phyloP scores from a whole-genome alignment of 169 alveolate genomes.

The Plasmodium relictum region DNA sequence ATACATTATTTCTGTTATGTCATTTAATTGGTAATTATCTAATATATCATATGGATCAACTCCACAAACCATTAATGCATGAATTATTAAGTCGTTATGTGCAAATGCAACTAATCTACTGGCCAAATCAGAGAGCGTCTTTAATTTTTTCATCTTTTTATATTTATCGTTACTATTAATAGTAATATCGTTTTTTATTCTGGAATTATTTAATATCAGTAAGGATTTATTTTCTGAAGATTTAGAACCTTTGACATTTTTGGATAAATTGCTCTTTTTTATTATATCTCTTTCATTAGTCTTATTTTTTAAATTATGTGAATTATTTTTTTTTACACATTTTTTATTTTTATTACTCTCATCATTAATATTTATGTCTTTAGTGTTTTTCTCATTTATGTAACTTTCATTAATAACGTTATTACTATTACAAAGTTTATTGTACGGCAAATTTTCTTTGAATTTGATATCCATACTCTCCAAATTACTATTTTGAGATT shows the following conservation, averaged over 20 bases:
- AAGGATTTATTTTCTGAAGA: not conserved
- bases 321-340: not conserved
- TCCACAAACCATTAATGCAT: conserved; percentile 39
- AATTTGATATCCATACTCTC: not conserved
- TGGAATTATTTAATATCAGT: not conserved
- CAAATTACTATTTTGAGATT: not conserved
- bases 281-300: not conserved
- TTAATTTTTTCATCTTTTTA: conserved; percentile 42
- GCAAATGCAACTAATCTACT: conserved; percentile 59
- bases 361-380: conserved; percentile 1
- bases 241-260: not conserved
- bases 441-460: not conserved
- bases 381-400: not conserved
- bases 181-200: conserved; percentile 1
- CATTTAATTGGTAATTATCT: conserved; percentile 15
- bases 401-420: not conserved
- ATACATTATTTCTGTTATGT: conserved; percentile 13
- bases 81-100: conserved; percentile 48
- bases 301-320: conserved; percentile 3
- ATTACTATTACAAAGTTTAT: not conserved
- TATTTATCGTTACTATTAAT: conserved; percentile 16
- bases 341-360: not conserved
- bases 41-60: conserved; percentile 33
- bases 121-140: conserved; percentile 41
- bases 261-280: not conserved